phyloP scores from a whole-genome alignment of 1,139 yeast species.

The Casaregolazyma lundiana region DNA sequence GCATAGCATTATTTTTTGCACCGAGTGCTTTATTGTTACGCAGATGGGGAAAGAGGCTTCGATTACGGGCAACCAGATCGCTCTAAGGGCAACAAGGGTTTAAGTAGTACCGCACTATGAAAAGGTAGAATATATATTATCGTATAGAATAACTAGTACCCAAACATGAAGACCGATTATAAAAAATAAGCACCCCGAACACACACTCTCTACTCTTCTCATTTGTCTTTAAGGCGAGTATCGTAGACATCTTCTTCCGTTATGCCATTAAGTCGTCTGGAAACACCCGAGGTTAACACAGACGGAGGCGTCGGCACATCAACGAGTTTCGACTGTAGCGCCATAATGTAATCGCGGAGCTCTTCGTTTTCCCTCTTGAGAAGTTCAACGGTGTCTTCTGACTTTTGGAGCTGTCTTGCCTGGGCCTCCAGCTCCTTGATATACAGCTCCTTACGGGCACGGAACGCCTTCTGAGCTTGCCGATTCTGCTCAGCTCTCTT shows the following conservation, averaged over 20 bases:
- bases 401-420: constrained; percentile 55
- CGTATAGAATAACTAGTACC: not conserved
- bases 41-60: constrained; percentile 26
- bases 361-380: constrained; percentile 65
- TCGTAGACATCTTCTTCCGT: constrained; percentile 5
- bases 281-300: constrained; percentile 8
- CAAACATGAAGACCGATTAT: too few relatives aligned
- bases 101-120: too few relatives aligned
- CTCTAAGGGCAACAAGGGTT: too few relatives aligned
- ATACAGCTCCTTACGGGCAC: constrained; percentile 73
- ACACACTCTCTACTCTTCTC: not conserved
- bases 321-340: constrained; percentile 62
- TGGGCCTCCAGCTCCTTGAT: constrained; percentile 71
- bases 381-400: constrained; percentile 59
- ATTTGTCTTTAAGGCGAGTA: constrained; percentile 5
- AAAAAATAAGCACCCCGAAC: not conserved
- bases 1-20: constrained; percentile 18
- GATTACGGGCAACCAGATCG: constrained; percentile 12
- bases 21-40: constrained; percentile 30
- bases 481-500: constrained; percentile 88
- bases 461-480: constrained; percentile 82
- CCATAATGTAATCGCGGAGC: constrained; percentile 67
- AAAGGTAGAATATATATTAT: not conserved
- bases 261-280: not conserved
- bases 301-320: constrained; percentile 33